These are phyloP conservation scores for Mortierella alpina DNA, from an alignment of 192 early-diverging fungal species.

Conservation along the genomic window DNA sequence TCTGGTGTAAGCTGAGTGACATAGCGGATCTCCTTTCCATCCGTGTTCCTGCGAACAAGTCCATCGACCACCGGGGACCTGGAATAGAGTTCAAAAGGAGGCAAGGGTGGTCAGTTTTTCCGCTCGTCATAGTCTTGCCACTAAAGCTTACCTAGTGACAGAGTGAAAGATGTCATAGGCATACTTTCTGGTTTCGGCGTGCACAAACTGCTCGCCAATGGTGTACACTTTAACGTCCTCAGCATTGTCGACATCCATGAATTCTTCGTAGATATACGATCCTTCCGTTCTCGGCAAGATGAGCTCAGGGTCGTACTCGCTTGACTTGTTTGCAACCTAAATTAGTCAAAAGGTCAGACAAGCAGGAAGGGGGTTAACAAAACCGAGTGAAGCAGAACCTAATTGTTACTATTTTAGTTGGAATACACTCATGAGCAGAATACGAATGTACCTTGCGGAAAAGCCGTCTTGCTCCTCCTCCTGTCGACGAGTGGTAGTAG, in stretches of 20 bases:
- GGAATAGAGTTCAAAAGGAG: neutral
- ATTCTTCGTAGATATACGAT: constrained; percentile 95
- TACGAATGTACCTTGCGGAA: constrained; percentile 75
- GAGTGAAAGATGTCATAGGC: constrained; percentile 1
- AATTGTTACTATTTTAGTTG: neutral
- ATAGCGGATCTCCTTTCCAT: constrained; percentile 98
- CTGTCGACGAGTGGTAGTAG: constrained; percentile 84
- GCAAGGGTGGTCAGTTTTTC: constrained; percentile 7
- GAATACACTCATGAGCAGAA: neutral
- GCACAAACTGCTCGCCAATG: constrained; percentile 86
- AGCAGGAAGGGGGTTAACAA: too few species aligned
- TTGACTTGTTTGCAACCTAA: constrained; percentile 93
- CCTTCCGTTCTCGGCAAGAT: constrained; percentile 75
- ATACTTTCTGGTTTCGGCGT: constrained; percentile 96
- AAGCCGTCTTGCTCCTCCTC: constrained; percentile 84
- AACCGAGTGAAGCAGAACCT: neutral
- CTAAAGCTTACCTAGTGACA: neutral
- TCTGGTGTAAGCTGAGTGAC: constrained; percentile 80
- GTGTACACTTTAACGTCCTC: constrained; percentile 99
- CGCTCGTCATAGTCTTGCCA: neutral
- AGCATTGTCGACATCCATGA: constrained; percentile 92
- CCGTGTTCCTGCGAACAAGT: constrained; percentile 92
- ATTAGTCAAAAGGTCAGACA: neutral
- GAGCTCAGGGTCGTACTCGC: constrained; percentile 83
- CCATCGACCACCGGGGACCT: constrained; percentile 96